These are phyloP conservation scores for Adansonia madagascariensis DNA, from an alignment of 441 rosid species.

Conservation along the genomic window DNA sequence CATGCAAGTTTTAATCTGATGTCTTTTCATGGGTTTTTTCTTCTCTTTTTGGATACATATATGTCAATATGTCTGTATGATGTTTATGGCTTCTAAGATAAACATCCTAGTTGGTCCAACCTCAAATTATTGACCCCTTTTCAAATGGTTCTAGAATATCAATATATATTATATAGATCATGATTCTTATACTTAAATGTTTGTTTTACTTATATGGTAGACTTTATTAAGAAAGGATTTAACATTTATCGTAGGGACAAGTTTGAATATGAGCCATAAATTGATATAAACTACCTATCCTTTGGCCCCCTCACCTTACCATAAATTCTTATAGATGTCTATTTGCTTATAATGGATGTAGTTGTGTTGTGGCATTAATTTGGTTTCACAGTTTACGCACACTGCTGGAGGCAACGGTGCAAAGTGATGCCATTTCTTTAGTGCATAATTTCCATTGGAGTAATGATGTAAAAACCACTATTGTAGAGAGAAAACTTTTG, in stretches of 20 bases:
- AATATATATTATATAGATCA: background rate
- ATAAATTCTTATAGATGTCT: background rate
- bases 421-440: constrained; percentile 7
- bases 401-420: background rate
- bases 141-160: background rate
- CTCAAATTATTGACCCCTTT: background rate
- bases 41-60: background rate
- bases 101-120: constrained; percentile 1
- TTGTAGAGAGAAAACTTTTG: constrained; percentile 1
- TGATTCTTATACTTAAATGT: background rate
- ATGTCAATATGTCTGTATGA: background rate
- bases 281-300: background rate
- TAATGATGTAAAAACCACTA: background rate
- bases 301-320: background rate
- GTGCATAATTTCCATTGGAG: background rate
- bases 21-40: background rate
- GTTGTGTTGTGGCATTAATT: background rate
- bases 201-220: constrained; percentile 7
- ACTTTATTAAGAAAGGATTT: background rate
- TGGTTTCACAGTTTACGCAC: background rate
- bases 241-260: background rate
- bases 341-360: background rate
- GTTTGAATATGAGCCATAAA: constrained; percentile 2
- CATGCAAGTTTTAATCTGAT: background rate
- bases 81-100: background rate